Base-by-base conservation (phyloP, 495 filamentous ascomycete species). In the Aspergillus cristatus region DNA sequence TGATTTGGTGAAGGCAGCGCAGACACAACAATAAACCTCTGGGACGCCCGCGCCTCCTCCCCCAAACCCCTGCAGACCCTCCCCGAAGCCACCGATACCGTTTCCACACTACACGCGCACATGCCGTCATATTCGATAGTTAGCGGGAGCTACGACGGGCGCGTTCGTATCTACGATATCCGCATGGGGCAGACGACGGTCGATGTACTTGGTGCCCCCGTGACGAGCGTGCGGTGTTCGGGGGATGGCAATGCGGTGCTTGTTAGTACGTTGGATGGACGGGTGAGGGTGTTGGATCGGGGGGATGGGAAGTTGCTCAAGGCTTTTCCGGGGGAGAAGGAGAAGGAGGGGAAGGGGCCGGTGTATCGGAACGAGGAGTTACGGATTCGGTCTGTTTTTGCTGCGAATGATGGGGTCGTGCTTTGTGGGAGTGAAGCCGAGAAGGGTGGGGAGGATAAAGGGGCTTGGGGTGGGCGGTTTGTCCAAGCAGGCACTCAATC, bases 91-190 rank as follows among this genome's bases (percentile, higher is more conserved):
- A 70, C 66, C 45, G 91, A 97, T 54, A 79, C 77, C 26, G 72
- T 97, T 18, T 77, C 68, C 4, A 67, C 65, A 34, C 55, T 96
- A 0, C 72, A 65, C 17, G 61, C 61, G 1, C 61, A 70, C 36
- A 58, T 57, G 55, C 45, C 59, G 13, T 59, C 51, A 0, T 65
- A 67, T 33, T 67, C 63, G 2, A 67, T 70, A 14, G 58, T 61
- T 4, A 68, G 63, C 4, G 90, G 84, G 0, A 87, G 86, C 55
- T 89, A 95, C 25, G 91, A 98, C 60, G 91, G 88, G 14, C 71
- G 81, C 44, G 72, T 88, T 6, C 71, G 93, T 39, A 64, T 73
- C 30, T 97, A 98, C 60, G 91, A 98, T 64, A 50, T 96, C n/a
- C 71, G 88, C 17, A 84, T 77, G 74, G 93, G 91, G 0, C 64